phyloP scores from a whole-genome alignment of 2,329 filamentous ascomycete genomes.

The Triangularia verruculosa region DNA sequence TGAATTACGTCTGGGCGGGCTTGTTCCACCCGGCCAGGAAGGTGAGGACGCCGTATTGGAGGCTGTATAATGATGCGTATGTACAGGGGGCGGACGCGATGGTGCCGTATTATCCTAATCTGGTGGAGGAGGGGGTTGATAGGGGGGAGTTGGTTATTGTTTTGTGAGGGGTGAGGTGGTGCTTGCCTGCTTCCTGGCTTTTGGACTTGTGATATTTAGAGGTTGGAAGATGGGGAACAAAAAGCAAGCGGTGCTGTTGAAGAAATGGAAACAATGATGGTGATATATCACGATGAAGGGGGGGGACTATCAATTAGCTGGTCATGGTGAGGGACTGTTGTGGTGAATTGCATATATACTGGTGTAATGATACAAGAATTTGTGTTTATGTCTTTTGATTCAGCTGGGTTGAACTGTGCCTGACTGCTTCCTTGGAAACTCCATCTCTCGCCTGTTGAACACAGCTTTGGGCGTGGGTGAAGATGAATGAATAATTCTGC shows the following conservation, averaged over 20 bases:
- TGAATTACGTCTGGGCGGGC: constrained; percentile 98
- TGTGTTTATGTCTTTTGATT: neutral
- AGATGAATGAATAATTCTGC: no score
- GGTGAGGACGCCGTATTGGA: constrained; percentile 92
- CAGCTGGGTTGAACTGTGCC: neutral
- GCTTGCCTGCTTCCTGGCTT: neutral
- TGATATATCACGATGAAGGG: neutral
- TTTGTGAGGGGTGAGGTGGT: constrained; percentile 48
- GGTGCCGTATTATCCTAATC: constrained; percentile 90
- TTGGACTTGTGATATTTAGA: neutral
- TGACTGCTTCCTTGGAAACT: no score
- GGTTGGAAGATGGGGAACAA: neutral
- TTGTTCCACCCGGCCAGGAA: constrained; percentile 96
- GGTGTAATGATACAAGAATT: neutral
- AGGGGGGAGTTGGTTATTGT: constrained; percentile 81
- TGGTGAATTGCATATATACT: neutral
- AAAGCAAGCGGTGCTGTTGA: neutral
- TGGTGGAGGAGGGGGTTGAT: constrained; percentile 76
- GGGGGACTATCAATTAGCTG: neutral
- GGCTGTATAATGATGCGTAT: constrained; percentile 95
- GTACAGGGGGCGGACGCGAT: constrained; percentile 90
- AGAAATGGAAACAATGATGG: neutral
- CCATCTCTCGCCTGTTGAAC: no score
- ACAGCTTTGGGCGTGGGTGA: no score
- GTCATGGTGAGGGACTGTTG: neutral